Evolutionary conservation across 2,329 filamentous ascomycete genomes (phyloP).

Genomic region (Penicillium vulpinum): DNA sequence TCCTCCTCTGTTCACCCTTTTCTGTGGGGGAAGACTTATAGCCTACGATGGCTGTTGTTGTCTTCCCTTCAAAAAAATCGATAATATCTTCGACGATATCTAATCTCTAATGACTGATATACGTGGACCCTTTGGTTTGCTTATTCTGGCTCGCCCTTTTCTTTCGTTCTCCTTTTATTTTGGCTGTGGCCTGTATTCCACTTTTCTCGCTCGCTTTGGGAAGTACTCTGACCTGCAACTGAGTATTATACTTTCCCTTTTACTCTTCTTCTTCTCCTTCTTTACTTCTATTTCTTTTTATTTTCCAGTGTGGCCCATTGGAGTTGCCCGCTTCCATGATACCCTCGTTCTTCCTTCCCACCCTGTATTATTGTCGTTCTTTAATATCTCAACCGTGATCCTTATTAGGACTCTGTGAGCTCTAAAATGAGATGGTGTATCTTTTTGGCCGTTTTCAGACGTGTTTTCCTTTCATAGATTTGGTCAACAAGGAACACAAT

Average conservation of each 20-base stretch:
- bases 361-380: slow-evolving; percentile 8
- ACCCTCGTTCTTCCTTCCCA: slow-evolving; percentile 5
- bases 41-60: neutral
- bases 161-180: neutral
- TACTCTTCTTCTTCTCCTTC: neutral
- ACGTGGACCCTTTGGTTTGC: slow-evolving; percentile 8
- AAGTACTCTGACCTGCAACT: neutral
- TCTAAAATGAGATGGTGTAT: neutral
- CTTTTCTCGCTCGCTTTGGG: neutral
- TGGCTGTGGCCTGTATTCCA: neutral
- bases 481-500: neutral
- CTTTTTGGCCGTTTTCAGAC: neutral
- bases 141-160: neutral
- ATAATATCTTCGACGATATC: slow-evolving; percentile 16
- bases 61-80: neutral
- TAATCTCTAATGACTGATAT: slow-evolving; percentile 29
- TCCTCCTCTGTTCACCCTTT: slow-evolving; percentile 6
- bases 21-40: neutral
- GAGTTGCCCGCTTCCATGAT: slow-evolving; percentile 11
- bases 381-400: neutral
- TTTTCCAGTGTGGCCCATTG: slow-evolving; percentile 4
- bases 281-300: neutral
- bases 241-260: neutral
- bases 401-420: neutral
- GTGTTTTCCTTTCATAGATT: neutral